Evolutionary conservation across 2,329 filamentous ascomycete genomes (phyloP).

Genomic region (Simplicillium sp.): DNA sequence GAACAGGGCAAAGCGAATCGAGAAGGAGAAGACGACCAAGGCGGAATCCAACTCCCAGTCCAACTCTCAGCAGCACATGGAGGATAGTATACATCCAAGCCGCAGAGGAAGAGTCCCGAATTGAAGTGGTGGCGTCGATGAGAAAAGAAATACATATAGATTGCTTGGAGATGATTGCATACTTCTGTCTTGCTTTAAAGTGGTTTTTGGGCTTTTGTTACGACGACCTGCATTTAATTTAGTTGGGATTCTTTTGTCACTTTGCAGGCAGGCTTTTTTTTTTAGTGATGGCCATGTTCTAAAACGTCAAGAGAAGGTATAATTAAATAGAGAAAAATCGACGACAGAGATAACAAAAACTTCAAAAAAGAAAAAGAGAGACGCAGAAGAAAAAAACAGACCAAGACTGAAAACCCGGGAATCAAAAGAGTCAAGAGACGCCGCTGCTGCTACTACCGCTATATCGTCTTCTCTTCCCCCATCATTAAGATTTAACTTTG

Average conservation of each 20-base stretch:
- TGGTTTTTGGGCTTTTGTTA: too few relatives aligned
- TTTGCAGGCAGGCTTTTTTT: too few relatives aligned
- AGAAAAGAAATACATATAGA: not conserved
- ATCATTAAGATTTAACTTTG: too few relatives aligned
- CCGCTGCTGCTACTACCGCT: too few relatives aligned
- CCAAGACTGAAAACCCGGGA: too few relatives aligned
- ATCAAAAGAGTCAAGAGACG: too few relatives aligned
- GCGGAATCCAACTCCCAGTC: slow-evolving; percentile 12
- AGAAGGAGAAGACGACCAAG: slow-evolving; percentile 33
- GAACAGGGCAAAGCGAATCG: slow-evolving; percentile 39
- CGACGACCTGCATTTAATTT: too few relatives aligned
- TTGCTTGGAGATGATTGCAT: not conserved
- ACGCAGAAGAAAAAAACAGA: slow-evolving; percentile 6
- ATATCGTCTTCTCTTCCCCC: too few relatives aligned
- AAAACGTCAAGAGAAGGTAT: slow-evolving; percentile 10
- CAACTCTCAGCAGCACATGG: slow-evolving; percentile 16
- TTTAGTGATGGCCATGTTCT: too few relatives aligned
- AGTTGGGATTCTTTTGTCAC: too few relatives aligned
- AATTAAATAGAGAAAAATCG: slow-evolving; percentile 10
- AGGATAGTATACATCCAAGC: slow-evolving; percentile 41
- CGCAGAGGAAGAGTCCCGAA: slow-evolving; percentile 26
- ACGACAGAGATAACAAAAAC: slow-evolving; percentile 12
- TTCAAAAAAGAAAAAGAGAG: slow-evolving; percentile 9
- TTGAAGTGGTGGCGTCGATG: not conserved
- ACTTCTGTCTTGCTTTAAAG: not conserved